Evolutionary conservation across 2,329 filamentous ascomycete genomes (phyloP), one percentile per base, ranked within the genome.

Genomic region (Leptographium procerum): DNA sequence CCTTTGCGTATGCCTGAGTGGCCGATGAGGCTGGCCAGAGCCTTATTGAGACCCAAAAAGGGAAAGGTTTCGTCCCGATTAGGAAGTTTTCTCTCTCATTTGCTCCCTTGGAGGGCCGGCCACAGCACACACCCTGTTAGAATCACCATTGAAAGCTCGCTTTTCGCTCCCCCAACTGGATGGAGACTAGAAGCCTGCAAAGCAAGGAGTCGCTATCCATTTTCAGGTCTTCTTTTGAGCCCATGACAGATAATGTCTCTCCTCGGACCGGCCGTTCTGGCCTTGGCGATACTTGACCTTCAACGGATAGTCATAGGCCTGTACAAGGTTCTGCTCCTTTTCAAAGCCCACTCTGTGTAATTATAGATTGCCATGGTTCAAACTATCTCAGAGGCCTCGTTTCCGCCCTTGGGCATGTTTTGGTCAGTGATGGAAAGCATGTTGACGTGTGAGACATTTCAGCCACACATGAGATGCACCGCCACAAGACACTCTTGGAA

Each of bases 41-140:
- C n/a, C 59, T 67, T 71, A 71, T 70, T 71, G 66, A 71, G 51
- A 64, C 64, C 69, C 63, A 45, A 66, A 69, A 63, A 7, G 40
- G 67, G 66, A 52, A 54, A 64, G 36, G 62, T 43, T 57, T 59
- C 40, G 31, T 53, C 57, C 58, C 22, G 36, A 62, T 43, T 47
- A 58, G 61, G 62, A 53, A 60, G 36, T 52, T 54, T n/a, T 16
- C 28, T 28, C 43, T 19, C 19, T 19, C 36, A 13, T 40, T 40
- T 19, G 16, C 40, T n/a, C 40, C 16, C 40, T n/a, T n/a, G 40
- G 19, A 43, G 40, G 40, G 40, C 40, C n/a, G 40, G 19, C 40
- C 16, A 16, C 6, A 5, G 13, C 14, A 16, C 36, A 40, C 4
- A 40, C 36, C 36, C 36, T 16, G 19, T 40, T 13, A 16, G 14